Evolutionary conservation across 306 rosid species (phyloP), one percentile per base, ranked within the genome.

Genomic region (Astragalus glycyphyllos): DNA sequence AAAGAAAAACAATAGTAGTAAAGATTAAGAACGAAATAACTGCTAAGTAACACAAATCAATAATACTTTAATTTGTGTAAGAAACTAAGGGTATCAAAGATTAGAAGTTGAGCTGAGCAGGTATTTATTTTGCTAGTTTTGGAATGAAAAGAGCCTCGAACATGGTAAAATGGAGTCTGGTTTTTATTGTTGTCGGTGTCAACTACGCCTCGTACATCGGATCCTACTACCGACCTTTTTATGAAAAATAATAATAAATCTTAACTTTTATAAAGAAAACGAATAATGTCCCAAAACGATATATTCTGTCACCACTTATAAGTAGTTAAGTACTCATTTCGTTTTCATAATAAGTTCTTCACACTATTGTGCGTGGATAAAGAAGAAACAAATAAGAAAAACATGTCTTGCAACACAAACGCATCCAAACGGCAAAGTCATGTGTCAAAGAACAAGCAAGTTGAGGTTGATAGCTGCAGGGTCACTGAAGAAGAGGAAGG

Each of bases 341-440:
- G 9, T 29, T 15, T 38, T 62, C 10, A 13, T 1, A 11, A 20
- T 1, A 31, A 59, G 7, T 49, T 26, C 31, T 29, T 29, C 48
- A 45, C 7, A 17, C 11, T n/a, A 23, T 16, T 51, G 11, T 46
- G 23, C 17, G 34, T 9, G 16, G 5, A 54, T 32, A 13, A 37
- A 60, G 14, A 38, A 60, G 12, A 4, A 38, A 44, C 17, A 53
- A 5, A 38, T 9, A 4, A 11, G 50, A 26, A 3, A 17, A 51
- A 8, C 6, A 78, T 78, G 86, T 56, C 80, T 73, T 66, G 20
- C 35, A 34, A 71, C 26, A 57, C 55, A 8, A 64, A 61, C 44
- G 72, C 34, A 20, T 10, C 11, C 14, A 72, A 81, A 61, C 62
- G 54, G 11, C 71, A 73, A 7, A n/a, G 20, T 44, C 2, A 0